phyloP scores from a whole-genome alignment of 495 filamentous ascomycete genomes.

The Alectoria sarmentosa region DNA sequence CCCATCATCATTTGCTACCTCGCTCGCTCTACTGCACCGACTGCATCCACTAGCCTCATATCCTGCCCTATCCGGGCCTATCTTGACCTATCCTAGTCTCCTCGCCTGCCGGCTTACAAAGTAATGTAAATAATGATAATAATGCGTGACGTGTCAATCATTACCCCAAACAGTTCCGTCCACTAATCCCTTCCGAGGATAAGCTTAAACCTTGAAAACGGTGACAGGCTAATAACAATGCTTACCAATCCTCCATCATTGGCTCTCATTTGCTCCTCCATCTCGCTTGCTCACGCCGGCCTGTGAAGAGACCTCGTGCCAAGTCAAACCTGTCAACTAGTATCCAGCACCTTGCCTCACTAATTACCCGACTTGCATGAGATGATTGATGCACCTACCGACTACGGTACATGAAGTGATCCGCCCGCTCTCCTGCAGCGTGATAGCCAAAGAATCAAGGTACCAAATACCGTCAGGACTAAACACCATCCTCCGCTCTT shows the following conservation, averaged over 20 bases:
- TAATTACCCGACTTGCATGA: background rate
- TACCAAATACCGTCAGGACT: background rate
- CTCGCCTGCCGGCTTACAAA: background rate
- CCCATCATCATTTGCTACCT: slow-evolving; percentile 19
- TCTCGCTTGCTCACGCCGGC: background rate
- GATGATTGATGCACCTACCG: background rate
- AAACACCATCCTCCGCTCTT: background rate
- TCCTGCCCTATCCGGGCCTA: background rate
- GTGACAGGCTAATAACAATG: background rate
- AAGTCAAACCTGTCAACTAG: background rate
- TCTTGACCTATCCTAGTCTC: background rate
- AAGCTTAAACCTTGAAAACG: background rate
- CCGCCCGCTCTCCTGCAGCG: background rate
- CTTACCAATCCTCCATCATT: background rate
- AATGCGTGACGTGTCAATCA: slow-evolving; percentile 19
- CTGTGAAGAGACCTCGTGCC: background rate
- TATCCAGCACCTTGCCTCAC: background rate
- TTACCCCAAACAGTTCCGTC: background rate
- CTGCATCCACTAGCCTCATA: background rate
- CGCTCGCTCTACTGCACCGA: slow-evolving; percentile 14
- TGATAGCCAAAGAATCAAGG: background rate
- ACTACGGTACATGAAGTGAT: background rate
- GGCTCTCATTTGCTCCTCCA: background rate
- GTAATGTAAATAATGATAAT: no score
- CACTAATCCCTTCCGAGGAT: background rate